Evolutionary conservation across 2,329 filamentous ascomycete species (phyloP), one percentile per base, ranked within the genome.

Genomic region (Alternaria conjuncta): DNA sequence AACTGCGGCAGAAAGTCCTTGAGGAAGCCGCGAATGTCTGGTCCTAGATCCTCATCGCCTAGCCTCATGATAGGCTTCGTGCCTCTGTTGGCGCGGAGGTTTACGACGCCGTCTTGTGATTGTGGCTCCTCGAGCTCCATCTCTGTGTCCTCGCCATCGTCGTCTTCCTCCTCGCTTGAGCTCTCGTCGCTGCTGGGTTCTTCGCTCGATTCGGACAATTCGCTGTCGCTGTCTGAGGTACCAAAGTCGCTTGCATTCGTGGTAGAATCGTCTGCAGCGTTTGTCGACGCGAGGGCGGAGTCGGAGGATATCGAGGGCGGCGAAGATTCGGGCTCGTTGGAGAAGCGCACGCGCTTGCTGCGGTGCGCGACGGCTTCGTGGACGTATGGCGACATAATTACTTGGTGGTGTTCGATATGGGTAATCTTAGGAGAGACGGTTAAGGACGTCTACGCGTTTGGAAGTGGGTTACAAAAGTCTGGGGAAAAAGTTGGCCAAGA

Each of bases 1-100:
- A 84, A 62, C 44, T 80, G 71, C 6, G 82, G 82, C 28, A 84
- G 69, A 60, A 84, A 83, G 20, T 76, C 71, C 32, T 80, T 79
- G 47, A 84, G 72, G 30, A 81, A 79, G 4, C 66, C 64, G 6
- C 74, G 70, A 45, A 80, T 73, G 26, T 80, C 75, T 6, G 73
- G 68, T 1, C 70, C 74, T 10, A 73, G 45, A 13, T 76, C 75
- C 1, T 71, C 63, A 12, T 69, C 55, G 21, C 66, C 57, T 10
- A 78, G 49, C 61, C 71, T 79, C 64, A 79, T 78, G 25, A 60
- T 63, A 2, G 78, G 78, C 59, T 78, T 79, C 57, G 71, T 63
- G 5, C 74, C 75, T 57, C 71, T 63, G 21, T 77, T 74, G 10
- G 74, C 74, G 18, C 73, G 67, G 32, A 78, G 57, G 18, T 78